phyloP scores from a whole-genome alignment of 2,329 filamentous ascomycete genomes.

The Botrytis squamosa region DNA sequence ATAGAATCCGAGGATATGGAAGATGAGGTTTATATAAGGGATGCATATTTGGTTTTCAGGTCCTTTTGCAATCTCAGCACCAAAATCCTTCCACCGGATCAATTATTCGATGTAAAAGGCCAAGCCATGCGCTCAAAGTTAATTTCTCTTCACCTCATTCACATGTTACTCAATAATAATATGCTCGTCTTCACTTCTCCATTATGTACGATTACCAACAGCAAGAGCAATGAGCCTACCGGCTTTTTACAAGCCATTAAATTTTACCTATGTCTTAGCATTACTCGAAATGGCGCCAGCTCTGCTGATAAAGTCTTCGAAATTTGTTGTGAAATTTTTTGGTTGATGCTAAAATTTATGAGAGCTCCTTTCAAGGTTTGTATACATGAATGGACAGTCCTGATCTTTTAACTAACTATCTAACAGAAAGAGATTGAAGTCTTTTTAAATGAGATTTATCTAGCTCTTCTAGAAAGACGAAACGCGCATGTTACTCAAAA shows the following conservation, averaged over 20 bases:
- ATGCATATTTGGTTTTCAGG: slow-evolving; percentile 94
- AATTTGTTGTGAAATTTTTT: slow-evolving; percentile 95
- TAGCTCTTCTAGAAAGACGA: slow-evolving; percentile 84
- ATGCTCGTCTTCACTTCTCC: slow-evolving; percentile 88
- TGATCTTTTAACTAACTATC: slow-evolving; percentile 19
- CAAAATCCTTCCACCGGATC: slow-evolving; percentile 83
- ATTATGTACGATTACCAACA: slow-evolving; percentile 87
- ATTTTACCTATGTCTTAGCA: slow-evolving; percentile 91
- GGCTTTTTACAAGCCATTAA: slow-evolving; percentile 93
- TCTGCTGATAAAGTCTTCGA: slow-evolving; percentile 91
- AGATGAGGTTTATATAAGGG: slow-evolving; percentile 95
- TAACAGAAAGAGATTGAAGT: slow-evolving; percentile 90
- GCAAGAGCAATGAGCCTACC: slow-evolving; percentile 82
- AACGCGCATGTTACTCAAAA: slow-evolving; percentile 89
- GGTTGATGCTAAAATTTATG: slow-evolving; percentile 93
- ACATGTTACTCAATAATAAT: slow-evolving; percentile 93
- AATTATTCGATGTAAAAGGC: slow-evolving; percentile 87
- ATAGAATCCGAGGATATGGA: slow-evolving; percentile 65
- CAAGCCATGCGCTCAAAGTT: slow-evolving; percentile 98
- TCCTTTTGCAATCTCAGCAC: slow-evolving; percentile 98
- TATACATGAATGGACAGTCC: slow-evolving; percentile 20
- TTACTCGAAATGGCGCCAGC: slow-evolving; percentile 93
- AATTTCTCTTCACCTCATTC: slow-evolving; percentile 90
- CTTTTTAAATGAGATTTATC: slow-evolving; percentile 95
- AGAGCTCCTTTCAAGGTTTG: slow-evolving; percentile 85